These are phyloP conservation scores for Candida sp. DNA, from an alignment of 1,139 yeast species.

Conservation along the genomic window DNA sequence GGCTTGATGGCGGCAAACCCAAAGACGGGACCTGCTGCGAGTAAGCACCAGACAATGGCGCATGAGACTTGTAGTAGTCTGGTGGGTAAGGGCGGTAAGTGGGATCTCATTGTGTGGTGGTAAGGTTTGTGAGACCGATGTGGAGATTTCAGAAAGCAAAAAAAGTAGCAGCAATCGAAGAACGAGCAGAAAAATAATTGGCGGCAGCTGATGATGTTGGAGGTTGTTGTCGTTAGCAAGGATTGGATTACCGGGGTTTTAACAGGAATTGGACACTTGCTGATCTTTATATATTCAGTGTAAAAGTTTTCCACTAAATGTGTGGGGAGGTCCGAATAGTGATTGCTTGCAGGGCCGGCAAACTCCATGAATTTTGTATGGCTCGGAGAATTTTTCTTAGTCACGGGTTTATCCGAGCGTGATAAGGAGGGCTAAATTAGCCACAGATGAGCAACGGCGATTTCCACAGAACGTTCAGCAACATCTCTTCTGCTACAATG, in stretches of 20 bases:
- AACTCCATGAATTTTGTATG: background rate
- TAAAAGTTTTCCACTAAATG: background rate
- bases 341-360: background rate
- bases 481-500: too few relatives aligned
- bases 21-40: constrained; percentile 93
- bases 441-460: too few relatives aligned
- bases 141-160: too few relatives aligned
- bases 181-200: too few relatives aligned
- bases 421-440: background rate
- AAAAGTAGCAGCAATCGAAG: too few relatives aligned
- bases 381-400: background rate
- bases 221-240: too few relatives aligned
- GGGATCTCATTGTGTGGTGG: background rate
- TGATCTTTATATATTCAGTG: too few relatives aligned
- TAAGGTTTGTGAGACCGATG: too few relatives aligned
- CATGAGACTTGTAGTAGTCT: constrained; percentile 44
- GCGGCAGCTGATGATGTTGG: too few relatives aligned
- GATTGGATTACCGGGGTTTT: too few relatives aligned
- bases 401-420: background rate
- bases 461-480: too few relatives aligned
- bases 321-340: background rate
- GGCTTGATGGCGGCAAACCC: constrained; percentile 96
- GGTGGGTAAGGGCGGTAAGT: constrained; percentile 20
- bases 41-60: constrained; percentile 84
- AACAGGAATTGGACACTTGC: too few relatives aligned